These are phyloP conservation scores for Fusarium tjaetaba DNA, from an alignment of 2,329 filamentous ascomycete genomes.

Conservation along the genomic window DNA sequence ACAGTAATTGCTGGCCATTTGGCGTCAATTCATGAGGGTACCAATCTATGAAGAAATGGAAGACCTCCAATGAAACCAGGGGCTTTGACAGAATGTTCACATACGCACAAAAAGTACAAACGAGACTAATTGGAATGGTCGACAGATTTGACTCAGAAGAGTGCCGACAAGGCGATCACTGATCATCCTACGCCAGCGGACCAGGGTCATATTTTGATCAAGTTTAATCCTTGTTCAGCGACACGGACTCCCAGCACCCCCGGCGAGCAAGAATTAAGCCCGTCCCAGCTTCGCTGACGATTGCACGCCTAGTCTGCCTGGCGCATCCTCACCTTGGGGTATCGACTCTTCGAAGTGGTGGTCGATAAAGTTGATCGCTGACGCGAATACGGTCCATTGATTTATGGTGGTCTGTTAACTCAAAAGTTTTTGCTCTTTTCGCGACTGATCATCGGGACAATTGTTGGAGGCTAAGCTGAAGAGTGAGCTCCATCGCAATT, in stretches of 20 bases:
- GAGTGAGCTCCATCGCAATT: constrained; percentile 37
- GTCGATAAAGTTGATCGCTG: constrained; percentile 37
- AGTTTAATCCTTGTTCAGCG: constrained; percentile 36
- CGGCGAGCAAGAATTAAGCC: constrained; percentile 25
- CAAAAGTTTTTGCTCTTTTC: background rate
- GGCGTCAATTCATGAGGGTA: constrained; percentile 2
- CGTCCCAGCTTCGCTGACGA: constrained; percentile 33
- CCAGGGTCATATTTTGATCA: constrained; percentile 22
- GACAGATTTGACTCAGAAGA: constrained; percentile 45
- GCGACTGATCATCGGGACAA: constrained; percentile 19
- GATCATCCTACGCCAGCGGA: constrained; percentile 33
- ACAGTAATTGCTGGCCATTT: constrained; percentile 1
- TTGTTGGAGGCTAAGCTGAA: constrained; percentile 23
- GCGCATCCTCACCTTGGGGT: constrained; percentile 25
- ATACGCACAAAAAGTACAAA: constrained; percentile 41
- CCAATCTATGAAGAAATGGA: constrained; percentile 7
- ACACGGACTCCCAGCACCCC: constrained; percentile 31
- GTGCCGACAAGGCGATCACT: constrained; percentile 39
- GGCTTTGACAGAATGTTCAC: constrained; percentile 31
- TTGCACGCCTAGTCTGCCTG: constrained; percentile 14
- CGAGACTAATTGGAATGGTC: constrained; percentile 40
- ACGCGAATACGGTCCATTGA: constrained; percentile 27
- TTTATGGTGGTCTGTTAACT: constrained; percentile 13
- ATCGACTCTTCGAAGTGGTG: constrained; percentile 31
- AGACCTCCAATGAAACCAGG: constrained; percentile 15